Conservation (phyloP, 768 basidiomycete genomes). For the Kwoniella bestiolae region DNA sequence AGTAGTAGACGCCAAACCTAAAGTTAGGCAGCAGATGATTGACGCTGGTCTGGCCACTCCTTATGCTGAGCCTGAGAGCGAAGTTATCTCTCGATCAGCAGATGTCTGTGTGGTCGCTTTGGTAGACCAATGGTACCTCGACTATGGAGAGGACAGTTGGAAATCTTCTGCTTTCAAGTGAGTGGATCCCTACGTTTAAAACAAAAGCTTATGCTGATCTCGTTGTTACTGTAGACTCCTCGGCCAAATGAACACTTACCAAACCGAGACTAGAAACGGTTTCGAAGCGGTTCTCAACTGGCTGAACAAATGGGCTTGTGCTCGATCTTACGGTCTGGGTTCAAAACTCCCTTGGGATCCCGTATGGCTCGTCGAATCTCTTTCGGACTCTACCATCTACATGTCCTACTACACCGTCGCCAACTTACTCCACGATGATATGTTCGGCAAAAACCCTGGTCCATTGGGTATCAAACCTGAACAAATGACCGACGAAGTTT, state of each 20-base stretch:
- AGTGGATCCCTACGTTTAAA: slow-evolving; percentile 43
- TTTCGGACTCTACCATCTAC: slow-evolving; percentile 97
- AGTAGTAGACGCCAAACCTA: slow-evolving; percentile 89
- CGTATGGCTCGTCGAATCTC: slow-evolving; percentile 91
- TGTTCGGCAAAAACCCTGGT: slow-evolving; percentile 79
- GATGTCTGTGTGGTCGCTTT: slow-evolving; percentile 98
- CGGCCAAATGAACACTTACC: slow-evolving; percentile 85
- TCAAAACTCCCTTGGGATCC: slow-evolving; percentile 96
- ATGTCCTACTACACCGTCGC: slow-evolving; percentile 98
- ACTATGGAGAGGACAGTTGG: slow-evolving; percentile 94
- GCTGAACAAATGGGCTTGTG: slow-evolving; percentile 99
- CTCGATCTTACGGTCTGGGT: slow-evolving; percentile 94
- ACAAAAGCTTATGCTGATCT: background rate
- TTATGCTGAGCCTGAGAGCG: slow-evolving; percentile 93
- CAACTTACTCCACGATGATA: slow-evolving; percentile 80
- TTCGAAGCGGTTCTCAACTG: slow-evolving; percentile 91
- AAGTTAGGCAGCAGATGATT: slow-evolving; percentile 84
- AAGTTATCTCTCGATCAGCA: slow-evolving; percentile 84
- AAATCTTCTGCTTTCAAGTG: slow-evolving; percentile 80
- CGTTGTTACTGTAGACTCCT: slow-evolving; percentile 64
- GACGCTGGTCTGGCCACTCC: slow-evolving; percentile 75
- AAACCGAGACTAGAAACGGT: slow-evolving; percentile 84
- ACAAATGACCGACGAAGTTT: slow-evolving; percentile 96
- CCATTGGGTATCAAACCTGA: slow-evolving; percentile 82
- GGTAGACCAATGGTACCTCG: slow-evolving; percentile 99